Percentiles rank a stretch among this genome's conserved stretches.
Conservation (phyloP, 495 filamentous ascomycete species). For the Clohesyomyces aquaticus region DNA sequence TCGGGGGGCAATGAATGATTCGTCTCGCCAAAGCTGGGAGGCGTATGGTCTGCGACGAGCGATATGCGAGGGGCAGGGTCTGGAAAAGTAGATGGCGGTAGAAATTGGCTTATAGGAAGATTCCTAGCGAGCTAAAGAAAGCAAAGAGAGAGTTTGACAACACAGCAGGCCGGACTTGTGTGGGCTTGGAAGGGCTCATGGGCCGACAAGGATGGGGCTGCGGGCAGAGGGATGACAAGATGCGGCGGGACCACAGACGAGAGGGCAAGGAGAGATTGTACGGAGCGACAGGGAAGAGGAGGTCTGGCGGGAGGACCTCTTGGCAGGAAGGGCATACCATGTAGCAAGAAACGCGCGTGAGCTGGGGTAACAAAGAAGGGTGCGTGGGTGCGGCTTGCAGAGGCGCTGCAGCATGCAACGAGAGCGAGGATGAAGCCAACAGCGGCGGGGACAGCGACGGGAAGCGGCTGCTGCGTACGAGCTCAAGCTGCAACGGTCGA, state of each 20-base stretch:
- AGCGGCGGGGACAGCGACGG: slow-evolving; percentile 29
- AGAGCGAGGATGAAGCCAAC: slow-evolving; percentile 40
- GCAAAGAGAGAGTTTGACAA: slow-evolving; percentile 24
- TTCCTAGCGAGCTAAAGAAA: slow-evolving; percentile 30
- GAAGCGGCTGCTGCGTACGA: slow-evolving; percentile 22
- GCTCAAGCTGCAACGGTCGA: slow-evolving; percentile 31
- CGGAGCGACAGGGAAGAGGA: slow-evolving; percentile 32
- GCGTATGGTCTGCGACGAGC: slow-evolving; percentile 19
- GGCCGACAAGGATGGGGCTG: slow-evolving; percentile 29
- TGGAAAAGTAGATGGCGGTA: slow-evolving; percentile 29
- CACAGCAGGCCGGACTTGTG: slow-evolving; percentile 26
- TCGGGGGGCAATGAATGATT: slow-evolving; percentile 19
- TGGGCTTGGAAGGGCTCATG: slow-evolving; percentile 24
- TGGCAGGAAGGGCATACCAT: slow-evolving; percentile 49
- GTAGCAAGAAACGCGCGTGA: slow-evolving; percentile 41
- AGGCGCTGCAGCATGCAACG: slow-evolving; percentile 43
- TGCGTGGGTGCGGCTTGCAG: slow-evolving; percentile 43
- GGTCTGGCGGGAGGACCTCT: slow-evolving; percentile 37
- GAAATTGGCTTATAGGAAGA: slow-evolving; percentile 33
- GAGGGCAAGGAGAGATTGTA: slow-evolving; percentile 15
- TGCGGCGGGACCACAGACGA: slow-evolving; percentile 10
- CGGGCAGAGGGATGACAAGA: slow-evolving; percentile 22
- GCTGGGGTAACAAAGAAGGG: slow-evolving; percentile 36
- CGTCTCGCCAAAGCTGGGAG: slow-evolving; percentile 21
- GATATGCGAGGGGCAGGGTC: slow-evolving; percentile 39